phyloP scores from a whole-genome alignment of 176 grass and related monocot species.

The Ampelocalamus luodianensis region DNA sequence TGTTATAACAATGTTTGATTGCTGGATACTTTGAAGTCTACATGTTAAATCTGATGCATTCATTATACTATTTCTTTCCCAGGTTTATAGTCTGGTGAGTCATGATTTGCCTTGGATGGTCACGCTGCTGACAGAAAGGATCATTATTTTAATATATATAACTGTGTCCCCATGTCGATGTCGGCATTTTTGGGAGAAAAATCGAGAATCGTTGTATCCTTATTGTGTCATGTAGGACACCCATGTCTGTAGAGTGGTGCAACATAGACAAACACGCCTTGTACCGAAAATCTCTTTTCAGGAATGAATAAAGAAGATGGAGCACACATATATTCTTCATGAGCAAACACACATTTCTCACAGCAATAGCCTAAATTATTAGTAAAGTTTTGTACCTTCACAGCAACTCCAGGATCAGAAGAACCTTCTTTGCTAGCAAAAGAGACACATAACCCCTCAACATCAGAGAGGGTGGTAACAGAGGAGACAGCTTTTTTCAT shows the following conservation, averaged over 20 bases:
- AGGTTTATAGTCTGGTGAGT: not conserved
- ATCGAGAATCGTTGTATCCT: not conserved
- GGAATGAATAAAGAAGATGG: not conserved
- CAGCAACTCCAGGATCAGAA: slow-evolving; percentile 78
- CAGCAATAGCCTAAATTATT: not conserved
- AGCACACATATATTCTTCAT: not conserved
- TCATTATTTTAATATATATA: not conserved
- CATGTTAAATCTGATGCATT: not conserved
- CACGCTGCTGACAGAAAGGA: not conserved
- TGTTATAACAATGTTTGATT: not conserved
- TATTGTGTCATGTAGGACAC: not conserved
- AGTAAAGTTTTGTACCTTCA: slow-evolving; percentile 58
- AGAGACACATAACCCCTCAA: slow-evolving; percentile 74
- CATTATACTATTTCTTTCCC: not conserved
- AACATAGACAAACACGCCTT: not conserved
- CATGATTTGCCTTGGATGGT: not conserved
- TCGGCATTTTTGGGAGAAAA: not conserved
- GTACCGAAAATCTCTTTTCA: not conserved
- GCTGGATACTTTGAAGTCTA: not conserved
- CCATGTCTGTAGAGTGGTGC: not conserved
- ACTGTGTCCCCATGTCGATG: not conserved
- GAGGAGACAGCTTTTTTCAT: slow-evolving; percentile 59
- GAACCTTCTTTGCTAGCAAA: slow-evolving; percentile 75
- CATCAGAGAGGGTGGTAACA: slow-evolving; percentile 86
- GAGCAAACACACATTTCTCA: not conserved